Evolutionary conservation across 2,329 filamentous ascomycete genomes (phyloP).

Genomic region (Hypoxylon sp.): DNA sequence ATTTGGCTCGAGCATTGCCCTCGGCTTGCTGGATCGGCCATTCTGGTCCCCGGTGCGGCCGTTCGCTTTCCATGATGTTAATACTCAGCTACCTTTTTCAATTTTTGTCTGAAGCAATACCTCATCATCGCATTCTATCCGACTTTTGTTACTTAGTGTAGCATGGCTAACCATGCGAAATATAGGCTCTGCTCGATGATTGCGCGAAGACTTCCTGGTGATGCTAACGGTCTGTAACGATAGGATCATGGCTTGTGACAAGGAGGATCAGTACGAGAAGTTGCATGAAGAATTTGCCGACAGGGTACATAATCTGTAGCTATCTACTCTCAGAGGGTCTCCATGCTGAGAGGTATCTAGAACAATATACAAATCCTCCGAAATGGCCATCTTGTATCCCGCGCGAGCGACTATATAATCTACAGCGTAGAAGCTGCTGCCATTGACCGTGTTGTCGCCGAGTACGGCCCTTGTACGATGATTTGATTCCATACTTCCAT

Average conservation of each 20-base stretch:
- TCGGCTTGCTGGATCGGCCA: slow-evolving; percentile 71
- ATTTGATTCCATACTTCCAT: slow-evolving; percentile 32
- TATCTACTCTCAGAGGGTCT: slow-evolving; percentile 49
- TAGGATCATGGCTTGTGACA: slow-evolving; percentile 95
- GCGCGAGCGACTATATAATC: slow-evolving; percentile 97
- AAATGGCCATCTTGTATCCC: slow-evolving; percentile 95
- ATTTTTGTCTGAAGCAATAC: slow-evolving; percentile 81
- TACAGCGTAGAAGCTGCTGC: slow-evolving; percentile 97
- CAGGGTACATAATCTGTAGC: slow-evolving; percentile 72
- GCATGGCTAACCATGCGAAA: slow-evolving; percentile 41
- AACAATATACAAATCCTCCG: slow-evolving; percentile 86
- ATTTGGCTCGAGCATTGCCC: slow-evolving; percentile 99
- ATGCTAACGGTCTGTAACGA: slow-evolving; percentile 41
- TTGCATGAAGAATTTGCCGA: slow-evolving; percentile 84
- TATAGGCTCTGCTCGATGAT: slow-evolving; percentile 19
- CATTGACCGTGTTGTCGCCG: slow-evolving; percentile 86
- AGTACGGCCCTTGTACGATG: slow-evolving; percentile 90
- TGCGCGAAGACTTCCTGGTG: not conserved
- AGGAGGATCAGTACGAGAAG: slow-evolving; percentile 85
- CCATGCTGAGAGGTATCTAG: slow-evolving; percentile 72
- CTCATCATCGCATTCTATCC: slow-evolving; percentile 41
- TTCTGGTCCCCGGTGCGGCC: slow-evolving; percentile 76
- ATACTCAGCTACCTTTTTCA: slow-evolving; percentile 93
- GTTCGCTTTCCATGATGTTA: slow-evolving; percentile 95
- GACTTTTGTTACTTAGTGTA: slow-evolving; percentile 25